Percentiles rank a stretch among this genome's conserved stretches.
Conservation (phyloP, 1,139 yeast species). For the Meyerozyma carpophila region DNA sequence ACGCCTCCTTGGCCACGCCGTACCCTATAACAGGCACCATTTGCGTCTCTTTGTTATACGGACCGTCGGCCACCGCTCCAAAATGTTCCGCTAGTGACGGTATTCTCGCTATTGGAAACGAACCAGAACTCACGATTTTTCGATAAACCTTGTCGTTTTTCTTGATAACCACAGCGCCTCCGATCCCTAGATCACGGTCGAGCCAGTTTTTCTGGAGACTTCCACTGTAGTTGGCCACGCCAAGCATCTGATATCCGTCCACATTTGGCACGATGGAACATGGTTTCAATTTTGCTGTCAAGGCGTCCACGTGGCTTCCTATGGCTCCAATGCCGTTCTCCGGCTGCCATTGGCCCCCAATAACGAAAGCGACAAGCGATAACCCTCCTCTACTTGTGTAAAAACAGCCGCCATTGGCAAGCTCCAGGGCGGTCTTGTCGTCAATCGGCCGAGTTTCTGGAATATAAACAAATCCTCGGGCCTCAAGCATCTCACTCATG, state of each 20-base stretch:
- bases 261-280: conserved; percentile 23
- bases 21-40: conserved; percentile 40
- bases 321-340: conserved; percentile 33
- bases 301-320: conserved; percentile 41
- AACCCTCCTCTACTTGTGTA: conserved; percentile 33
- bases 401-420: conserved; percentile 18
- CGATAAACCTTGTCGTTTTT: conserved; percentile 19
- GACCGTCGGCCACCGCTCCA: conserved; percentile 26
- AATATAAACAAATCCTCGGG: conserved; percentile 26
- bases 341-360: conserved; percentile 38
- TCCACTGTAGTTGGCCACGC: conserved; percentile 42
- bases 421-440: conserved; percentile 14
- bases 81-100: conserved; percentile 42
- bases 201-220: conserved; percentile 32
- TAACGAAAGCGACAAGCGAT: conserved; percentile 34
- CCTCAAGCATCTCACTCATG: conserved; percentile 20
- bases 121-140: conserved; percentile 30
- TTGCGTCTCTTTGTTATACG: conserved; percentile 35
- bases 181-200: conserved; percentile 43
- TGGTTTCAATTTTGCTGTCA: conserved; percentile 37
- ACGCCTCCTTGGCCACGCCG: conserved; percentile 16
- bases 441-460: conserved; percentile 22
- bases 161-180: conserved; percentile 36
- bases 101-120: conserved; percentile 36
- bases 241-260: conserved; percentile 39